Base-by-base conservation (phyloP, 768 basidiomycete species). In the Filobasidium floriforme region DNA sequence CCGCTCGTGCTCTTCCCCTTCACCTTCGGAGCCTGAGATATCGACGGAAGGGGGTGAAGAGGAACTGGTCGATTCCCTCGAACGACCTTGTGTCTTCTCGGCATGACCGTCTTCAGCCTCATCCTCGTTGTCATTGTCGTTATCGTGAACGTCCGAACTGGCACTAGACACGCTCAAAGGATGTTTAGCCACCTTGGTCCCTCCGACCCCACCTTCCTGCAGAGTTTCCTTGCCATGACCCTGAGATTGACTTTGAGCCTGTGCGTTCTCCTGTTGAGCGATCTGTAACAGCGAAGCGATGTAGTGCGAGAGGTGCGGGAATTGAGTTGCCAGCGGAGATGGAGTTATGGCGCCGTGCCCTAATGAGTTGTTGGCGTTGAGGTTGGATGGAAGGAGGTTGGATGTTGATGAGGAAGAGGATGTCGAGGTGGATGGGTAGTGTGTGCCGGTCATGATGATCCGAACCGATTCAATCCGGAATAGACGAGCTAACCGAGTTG, bases 271-370 rank as follows among this genome's bases (percentile, higher is more conserved):
- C 18, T 40, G 41, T 7, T 26, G 18, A 22, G 63, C 51, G 18
- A 52, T 14, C 29, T 57, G 54, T 24, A 65, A n/a, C 12, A 65
- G 54, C 24, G 59, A 52, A 41, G 29, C 19, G 29, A 68, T 43
- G 60, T 68, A 68, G 49, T 68, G 67, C 22, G 46, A 68, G 3
- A 68, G 19, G 26, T 68, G 67, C 24, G 67, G 67, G 41, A 41
- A 68, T 32, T 63, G 62, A 12, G 64, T 81, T 84, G 78, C 89
- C 89, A 14, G 86, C 87, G 89, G 67, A 10, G 55, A 44, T 29
- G 43, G 44, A 22, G 59, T 68, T 54, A 64, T 51, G 15, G 54
- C 6, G 2, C 54, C 54, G 4, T 15, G 26, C 3, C 46, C 46
- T 3, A 49, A 9, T 3, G 32, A 37, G 32, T n/a, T 44, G 43